A percentile compares a stretch with the other conserved stretches of the same genome.
phyloP scores from a whole-genome alignment of 768 basidiomycete species.

The Holtermannia corniformis region DNA sequence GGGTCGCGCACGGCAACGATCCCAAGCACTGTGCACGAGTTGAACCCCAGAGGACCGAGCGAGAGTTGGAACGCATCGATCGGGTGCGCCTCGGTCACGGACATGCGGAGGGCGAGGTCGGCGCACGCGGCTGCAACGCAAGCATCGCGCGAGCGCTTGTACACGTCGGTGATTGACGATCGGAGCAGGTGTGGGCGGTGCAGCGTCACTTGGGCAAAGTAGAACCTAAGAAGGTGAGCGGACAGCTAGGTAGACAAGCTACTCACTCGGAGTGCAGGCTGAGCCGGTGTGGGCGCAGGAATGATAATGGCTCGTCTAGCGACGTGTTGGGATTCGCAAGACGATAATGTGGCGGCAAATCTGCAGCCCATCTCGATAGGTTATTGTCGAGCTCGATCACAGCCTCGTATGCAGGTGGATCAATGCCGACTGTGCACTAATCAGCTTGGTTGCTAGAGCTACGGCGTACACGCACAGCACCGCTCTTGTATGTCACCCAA shows the following conservation, averaged over 20 bases:
- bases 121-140: constrained; percentile 13
- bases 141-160: constrained; percentile 7
- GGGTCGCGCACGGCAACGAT: background rate
- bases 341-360: constrained; percentile 21
- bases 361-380: constrained; percentile 9
- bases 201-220: constrained; percentile 20
- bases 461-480: background rate
- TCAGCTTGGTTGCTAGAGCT: background rate
- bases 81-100: constrained; percentile 9
- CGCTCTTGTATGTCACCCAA: constrained; percentile 14
- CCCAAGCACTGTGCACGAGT: background rate
- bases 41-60: background rate
- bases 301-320: constrained; percentile 7
- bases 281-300: constrained; percentile 15
- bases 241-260: background rate
- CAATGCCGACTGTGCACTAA: constrained; percentile 9
- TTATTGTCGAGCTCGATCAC: constrained; percentile 14
- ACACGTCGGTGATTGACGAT: constrained; percentile 4
- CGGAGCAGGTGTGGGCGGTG: constrained; percentile 23
- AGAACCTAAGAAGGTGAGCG: constrained; percentile 5
- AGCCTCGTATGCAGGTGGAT: constrained; percentile 8
- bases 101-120: constrained; percentile 15
- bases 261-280: constrained; percentile 11
- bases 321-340: constrained; percentile 11
- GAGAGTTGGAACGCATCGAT: constrained; percentile 14